These are phyloP conservation scores for Ensete glaucum DNA, from an alignment of 176 grass and related monocot genomes.

Conservation along the genomic window DNA sequence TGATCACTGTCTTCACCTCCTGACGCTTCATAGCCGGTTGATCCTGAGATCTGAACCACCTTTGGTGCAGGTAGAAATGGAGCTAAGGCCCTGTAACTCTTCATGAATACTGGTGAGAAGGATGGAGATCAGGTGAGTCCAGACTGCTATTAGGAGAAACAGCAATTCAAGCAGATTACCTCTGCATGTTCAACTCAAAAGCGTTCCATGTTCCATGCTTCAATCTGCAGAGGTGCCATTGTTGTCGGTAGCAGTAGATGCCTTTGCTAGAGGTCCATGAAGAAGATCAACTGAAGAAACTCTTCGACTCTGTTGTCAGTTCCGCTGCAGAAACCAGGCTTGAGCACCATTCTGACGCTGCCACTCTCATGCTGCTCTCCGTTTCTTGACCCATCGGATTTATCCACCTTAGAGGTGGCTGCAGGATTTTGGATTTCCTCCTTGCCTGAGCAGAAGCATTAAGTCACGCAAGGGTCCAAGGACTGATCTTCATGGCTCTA, in stretches of 20 bases:
- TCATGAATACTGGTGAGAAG: slow-evolving; percentile 49
- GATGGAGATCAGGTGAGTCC: slow-evolving; percentile 25
- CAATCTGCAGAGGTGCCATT: slow-evolving; percentile 62
- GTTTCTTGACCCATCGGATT: slow-evolving; percentile 14
- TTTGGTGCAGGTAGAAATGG: slow-evolving; percentile 24
- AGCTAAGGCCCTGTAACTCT: slow-evolving; percentile 30
- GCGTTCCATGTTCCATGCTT: slow-evolving; percentile 68
- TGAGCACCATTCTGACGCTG: slow-evolving; percentile 23
- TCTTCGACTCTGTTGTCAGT: slow-evolving; percentile 21
- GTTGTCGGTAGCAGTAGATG: slow-evolving; percentile 45
- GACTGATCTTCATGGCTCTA: slow-evolving; percentile 66
- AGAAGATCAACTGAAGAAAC: slow-evolving; percentile 37
- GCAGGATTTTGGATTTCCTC: slow-evolving; percentile 79
- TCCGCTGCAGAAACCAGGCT: slow-evolving; percentile 32
- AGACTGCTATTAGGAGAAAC: slow-evolving; percentile 63
- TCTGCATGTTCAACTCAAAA: slow-evolving; percentile 46
- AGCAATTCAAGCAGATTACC: slow-evolving; percentile 33
- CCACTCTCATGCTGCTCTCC: slow-evolving; percentile 15
- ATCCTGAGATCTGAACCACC: slow-evolving; percentile 47
- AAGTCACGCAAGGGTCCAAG: slow-evolving; percentile 55
- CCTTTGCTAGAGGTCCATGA: slow-evolving; percentile 55
- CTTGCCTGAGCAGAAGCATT: slow-evolving; percentile 41
- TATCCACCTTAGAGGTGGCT: slow-evolving; percentile 36
- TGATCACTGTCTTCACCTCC: slow-evolving; percentile 82
- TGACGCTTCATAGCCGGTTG: slow-evolving; percentile 67